These are phyloP conservation scores for Lactarius hengduanensis DNA, from an alignment of 768 basidiomycete genomes.

Conservation along the genomic window DNA sequence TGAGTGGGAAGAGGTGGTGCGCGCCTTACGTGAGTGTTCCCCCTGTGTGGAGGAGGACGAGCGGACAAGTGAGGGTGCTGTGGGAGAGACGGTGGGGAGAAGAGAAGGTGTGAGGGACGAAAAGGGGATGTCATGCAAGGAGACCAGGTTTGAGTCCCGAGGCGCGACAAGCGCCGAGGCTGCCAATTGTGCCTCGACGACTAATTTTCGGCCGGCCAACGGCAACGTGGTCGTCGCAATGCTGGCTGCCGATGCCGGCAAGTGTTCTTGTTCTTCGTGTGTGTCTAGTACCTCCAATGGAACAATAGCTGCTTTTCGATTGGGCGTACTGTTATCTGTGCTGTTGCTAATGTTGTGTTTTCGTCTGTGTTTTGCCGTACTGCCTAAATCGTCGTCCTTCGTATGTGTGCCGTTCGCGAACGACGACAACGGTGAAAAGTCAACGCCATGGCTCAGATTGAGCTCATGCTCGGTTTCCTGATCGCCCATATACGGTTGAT, in stretches of 20 bases:
- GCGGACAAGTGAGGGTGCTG: slow-evolving; percentile 1
- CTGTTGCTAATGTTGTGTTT: neutral
- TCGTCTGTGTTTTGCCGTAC: slow-evolving; percentile 8
- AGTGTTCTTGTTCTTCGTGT: neutral
- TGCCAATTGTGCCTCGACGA: slow-evolving; percentile 21
- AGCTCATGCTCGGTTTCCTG: slow-evolving; percentile 19
- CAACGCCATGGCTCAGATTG: slow-evolving; percentile 12
- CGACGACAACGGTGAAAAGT: slow-evolving; percentile 21
- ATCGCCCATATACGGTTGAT: slow-evolving; percentile 32
- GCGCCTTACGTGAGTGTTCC: neutral
- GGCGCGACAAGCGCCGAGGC: slow-evolving; percentile 20
- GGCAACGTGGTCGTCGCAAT: slow-evolving; percentile 8
- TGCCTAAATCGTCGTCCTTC: slow-evolving; percentile 12
- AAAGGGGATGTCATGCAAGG: slow-evolving; percentile 12
- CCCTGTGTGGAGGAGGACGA: neutral
- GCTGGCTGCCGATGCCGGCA: neutral
- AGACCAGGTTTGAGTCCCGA: slow-evolving; percentile 1
- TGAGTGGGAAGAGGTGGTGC: slow-evolving; percentile 31
- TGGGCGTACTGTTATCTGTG: neutral
- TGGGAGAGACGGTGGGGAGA: slow-evolving; percentile 40
- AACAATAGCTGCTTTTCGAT: slow-evolving; percentile 15
- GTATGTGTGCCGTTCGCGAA: neutral
- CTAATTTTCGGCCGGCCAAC: slow-evolving; percentile 3
- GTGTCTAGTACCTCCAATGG: neutral
- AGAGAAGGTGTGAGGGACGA: slow-evolving; percentile 32